Base-by-base conservation (phyloP, 1,284 basidiomycete species). In the Leccinum pallidistipes region DNA sequence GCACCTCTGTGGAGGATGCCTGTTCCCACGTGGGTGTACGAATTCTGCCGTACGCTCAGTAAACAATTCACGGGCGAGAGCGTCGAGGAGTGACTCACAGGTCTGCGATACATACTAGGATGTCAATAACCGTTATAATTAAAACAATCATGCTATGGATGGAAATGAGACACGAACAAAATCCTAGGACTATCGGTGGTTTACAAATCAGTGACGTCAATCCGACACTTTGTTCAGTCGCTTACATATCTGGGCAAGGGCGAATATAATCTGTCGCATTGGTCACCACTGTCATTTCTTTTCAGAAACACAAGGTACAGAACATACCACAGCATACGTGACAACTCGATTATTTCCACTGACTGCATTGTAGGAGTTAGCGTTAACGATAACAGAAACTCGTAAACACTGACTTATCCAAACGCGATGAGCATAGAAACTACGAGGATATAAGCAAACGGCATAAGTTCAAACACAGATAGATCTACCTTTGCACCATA, bases 351-450 rank as follows among this genome's bases (percentile, higher is more conserved):
- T 71, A 14, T 16, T 40, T 32, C 56, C 63, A 3, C 70, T 72
- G 49, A 71, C 71, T 73, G 21, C 21, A 38, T 43, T 11, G 16
- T n/a, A 29, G 14, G 21, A 18, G n/a, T 65, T 40, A 27, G 9
- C 0, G 10, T 47, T 2, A 14, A 53, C 1, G 1, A 34, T 31
- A 3, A 24, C 0, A n/a, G 3, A 36, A 27, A 9, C 3, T 5
- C 3, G 1, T 47, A 21, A 16, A 16, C 5, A 57, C 69, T 54
- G 52, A 70, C 69, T 70, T 68, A 73, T 71, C 69, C 69, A 71
- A 10, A 71, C 61, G 36, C 70, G 69, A 36, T 71, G 71, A 21
- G 59, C 58, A 21, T 71, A 71, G 49, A 71, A 71, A 51, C 71
- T 72, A 40, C 40, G 2, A 38, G 12, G 11, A 5, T 11, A 29